Conservation (phyloP, 1,284 basidiomycete species). For the Phylloboletellus chloephorus region DNA sequence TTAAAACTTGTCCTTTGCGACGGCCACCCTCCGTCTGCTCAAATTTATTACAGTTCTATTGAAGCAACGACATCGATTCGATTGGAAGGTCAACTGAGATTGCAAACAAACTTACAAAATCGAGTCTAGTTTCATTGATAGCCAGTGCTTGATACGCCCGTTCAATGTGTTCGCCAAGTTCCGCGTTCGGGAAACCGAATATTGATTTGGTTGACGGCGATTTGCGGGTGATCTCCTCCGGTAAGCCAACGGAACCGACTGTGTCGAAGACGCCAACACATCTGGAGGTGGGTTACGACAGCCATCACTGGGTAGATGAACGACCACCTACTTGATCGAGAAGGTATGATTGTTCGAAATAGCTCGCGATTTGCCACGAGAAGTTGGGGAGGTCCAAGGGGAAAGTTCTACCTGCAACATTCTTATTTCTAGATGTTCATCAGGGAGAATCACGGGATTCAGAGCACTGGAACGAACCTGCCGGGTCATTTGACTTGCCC, state of each 20-base stretch:
- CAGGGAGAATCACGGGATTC: neutral
- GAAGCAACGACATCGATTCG: conserved; percentile 1
- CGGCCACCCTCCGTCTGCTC: conserved; percentile 50
- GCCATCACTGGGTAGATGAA: conserved; percentile 1
- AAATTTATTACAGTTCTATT: conserved; percentile 57
- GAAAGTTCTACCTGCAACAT: conserved; percentile 40
- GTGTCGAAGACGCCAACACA: conserved; percentile 71
- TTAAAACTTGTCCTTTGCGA: conserved; percentile 52
- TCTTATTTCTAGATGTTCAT: conserved; percentile 37
- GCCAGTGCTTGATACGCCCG: conserved; percentile 63
- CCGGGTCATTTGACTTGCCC: conserved; percentile 44
- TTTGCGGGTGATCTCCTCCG: conserved; percentile 50
- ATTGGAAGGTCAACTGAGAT: neutral
- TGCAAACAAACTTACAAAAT: conserved; percentile 48
- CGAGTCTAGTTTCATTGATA: conserved; percentile 55
- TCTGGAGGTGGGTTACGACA: conserved; percentile 32
- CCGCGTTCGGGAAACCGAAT: conserved; percentile 58
- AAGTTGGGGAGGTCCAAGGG: conserved; percentile 46
- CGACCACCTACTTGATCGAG: conserved; percentile 50
- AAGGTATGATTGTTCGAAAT: conserved; percentile 44
- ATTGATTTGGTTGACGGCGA: conserved; percentile 40
- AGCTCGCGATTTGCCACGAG: conserved; percentile 49
- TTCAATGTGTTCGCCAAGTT: conserved; percentile 58
- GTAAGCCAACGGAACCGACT: conserved; percentile 62
- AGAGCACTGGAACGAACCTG: conserved; percentile 35